Evolutionary conservation across 1,139 yeast species (phyloP).

Genomic region (Saccharomyces uvarum): DNA sequence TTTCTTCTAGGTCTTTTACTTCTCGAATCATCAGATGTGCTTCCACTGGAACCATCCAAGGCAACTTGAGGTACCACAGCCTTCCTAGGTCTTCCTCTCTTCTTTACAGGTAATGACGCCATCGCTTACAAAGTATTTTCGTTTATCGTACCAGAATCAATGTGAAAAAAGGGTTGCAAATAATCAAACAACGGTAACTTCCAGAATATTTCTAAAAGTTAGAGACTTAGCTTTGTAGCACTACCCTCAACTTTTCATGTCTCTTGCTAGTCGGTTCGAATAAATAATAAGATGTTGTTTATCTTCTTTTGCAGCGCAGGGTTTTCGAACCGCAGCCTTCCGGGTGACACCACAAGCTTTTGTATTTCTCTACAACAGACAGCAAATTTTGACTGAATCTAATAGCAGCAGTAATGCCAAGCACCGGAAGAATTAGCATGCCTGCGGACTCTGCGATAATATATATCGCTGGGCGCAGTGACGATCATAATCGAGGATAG

Average conservation of each 20-base stretch:
- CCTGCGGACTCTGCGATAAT: neutral
- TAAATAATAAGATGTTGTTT: neutral
- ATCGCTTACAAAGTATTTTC: neutral
- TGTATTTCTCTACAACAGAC: neutral
- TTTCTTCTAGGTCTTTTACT: constrained; percentile 3
- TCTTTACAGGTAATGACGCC: constrained; percentile 1
- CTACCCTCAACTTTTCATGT: neutral
- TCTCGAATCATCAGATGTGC: constrained; percentile 12
- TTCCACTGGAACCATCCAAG: neutral
- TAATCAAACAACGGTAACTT: neutral
- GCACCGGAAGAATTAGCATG: neutral
- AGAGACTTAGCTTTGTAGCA: neutral
- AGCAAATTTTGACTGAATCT: neutral
- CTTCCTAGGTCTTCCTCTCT: constrained; percentile 10
- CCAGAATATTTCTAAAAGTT: neutral
- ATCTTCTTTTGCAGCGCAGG: constrained; percentile 2
- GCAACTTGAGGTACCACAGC: neutral
- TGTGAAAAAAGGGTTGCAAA: too few species aligned
- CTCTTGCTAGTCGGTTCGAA: neutral
- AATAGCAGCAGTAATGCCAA: neutral
- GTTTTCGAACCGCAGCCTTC: constrained; percentile 4
- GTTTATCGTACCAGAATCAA: neutral
- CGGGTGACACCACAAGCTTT: neutral
- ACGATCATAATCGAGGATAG: neutral
- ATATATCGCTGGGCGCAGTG: neutral